Evolutionary conservation across 2,329 filamentous ascomycete species (phyloP), one percentile per base, ranked within the genome.

Genomic region (Colletotrichum simmondsii): DNA sequence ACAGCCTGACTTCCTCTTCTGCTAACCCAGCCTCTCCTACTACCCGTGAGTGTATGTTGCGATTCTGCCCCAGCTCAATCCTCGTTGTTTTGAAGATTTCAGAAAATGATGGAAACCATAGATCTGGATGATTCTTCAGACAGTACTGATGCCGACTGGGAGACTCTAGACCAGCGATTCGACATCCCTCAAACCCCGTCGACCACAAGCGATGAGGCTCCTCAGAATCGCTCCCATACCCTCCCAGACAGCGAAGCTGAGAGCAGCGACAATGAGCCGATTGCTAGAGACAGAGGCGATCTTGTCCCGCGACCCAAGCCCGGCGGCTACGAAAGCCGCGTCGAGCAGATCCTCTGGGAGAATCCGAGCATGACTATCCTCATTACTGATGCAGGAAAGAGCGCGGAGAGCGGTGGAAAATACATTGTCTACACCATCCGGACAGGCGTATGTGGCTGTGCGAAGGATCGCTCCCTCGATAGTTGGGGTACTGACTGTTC

Each of bases 381-480:
- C 73, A 99, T 99, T 77, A 96, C 94, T 1, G 94, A 98, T 80
- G 97, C 97, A 4, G 97, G 97, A 72, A 99, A 99, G 89, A 98
- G 96, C 83, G 85, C 92, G 74, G 96, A 98, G 82, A 95, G 94
- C 76, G 95, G 95, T 68, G 95, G 95, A 19, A 93, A 94, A 84
- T 98, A 94, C 80, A 99, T 99, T 78, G 95, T 97, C 46, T 99
- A 99, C 83, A 98, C 96, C 12, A 98, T 99, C 79, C 91, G 94
- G 76, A 98, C 97, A 53, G 96, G 95, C 62, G 95, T 98, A 92
- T 75, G 90, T 75, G 74, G 37, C 65, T 72, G 71, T 14, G 58
- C 61, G 37, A 37, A 5, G 35, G 75, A 67, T n/a, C 32, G n/a
- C 12, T 4, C n/a, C 2, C n/a, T 5, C 14, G 24, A 26, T 11